Base-by-base conservation (phyloP, 352 stramenopile species). In the Elongisporangium undulatum region DNA sequence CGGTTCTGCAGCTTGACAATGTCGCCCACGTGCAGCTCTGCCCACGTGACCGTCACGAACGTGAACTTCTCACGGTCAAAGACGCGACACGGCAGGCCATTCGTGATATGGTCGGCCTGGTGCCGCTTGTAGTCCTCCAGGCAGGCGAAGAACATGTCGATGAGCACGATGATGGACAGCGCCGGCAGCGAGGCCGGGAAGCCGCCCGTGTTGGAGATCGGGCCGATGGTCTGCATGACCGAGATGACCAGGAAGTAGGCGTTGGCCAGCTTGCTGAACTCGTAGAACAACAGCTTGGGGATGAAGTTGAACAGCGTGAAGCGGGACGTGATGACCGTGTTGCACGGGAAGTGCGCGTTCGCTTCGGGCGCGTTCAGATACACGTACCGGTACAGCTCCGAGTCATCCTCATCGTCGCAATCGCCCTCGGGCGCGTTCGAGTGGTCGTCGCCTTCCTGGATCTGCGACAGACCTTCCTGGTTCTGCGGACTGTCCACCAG, bases 231-330 rank as follows among this genome's bases (percentile, higher is more conserved):
- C 70, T 97, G 87, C 78, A 98, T 90, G 70, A 94, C 74, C 9
- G 89, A 95, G 54, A 98, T 96, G 49, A 97, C 61, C 9, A 98
- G 74, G 62, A 98, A 98, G 65, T 98, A 98, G 52, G 92, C 86
- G 67, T 98, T 98, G 49, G 93, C 93, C 51, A 97, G 73, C 62
- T 97, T 97, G 51, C 72, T 87, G 68, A 94, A 94, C 63, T 94
- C 86, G 70, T 94, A 95, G 52, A 93, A 96, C 20, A 98, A 75
- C 56, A 97, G 71, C 55, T 94, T 96, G 12, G 91, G 91, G 22
- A 98, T 26, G 58, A 98, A 97, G 60, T 94, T 96, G 68, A 92
- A 96, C 29, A 86, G 39, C 24, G 90, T 95, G 68, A 97, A 98
- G 58, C 92, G 90, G 51, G 88, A 96, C 24, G 92, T 98, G 49